Evolutionary conservation across 2,329 filamentous ascomycete genomes (phyloP), one percentile per base, ranked within the genome.

Genomic region (Escovopsis weberi): DNA sequence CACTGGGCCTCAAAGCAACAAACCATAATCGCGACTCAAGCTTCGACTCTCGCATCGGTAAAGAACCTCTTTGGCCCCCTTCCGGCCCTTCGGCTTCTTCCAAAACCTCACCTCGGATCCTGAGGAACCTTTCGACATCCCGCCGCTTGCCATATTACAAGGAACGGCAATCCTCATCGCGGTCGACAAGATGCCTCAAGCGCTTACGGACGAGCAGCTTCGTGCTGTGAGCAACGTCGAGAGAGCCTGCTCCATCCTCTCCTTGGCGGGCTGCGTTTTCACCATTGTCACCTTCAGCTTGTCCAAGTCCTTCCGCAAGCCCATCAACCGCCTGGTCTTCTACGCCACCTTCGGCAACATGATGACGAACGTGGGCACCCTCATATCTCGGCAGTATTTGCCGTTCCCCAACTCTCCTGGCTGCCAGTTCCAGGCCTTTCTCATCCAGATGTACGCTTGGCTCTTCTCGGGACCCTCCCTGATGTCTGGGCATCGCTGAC

Each of bases 311-410:
- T 91, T 91, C 56, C 82, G 83, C 53, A 89, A 87, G 55, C 82
- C 85, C n/a, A 87, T 91, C 63, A 91, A 91, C 55, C 72, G 85
- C 15, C 69, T 93, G 0, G 79, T 89, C 9, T 89, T 93, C 59
- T 91, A 82, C 57, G 85, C 85, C 6, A 82, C 82, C 0, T 82
- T 85, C 54, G 85, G 85, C 8, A 93, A 94, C 54, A 69, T 89
- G 51, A 68, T 87, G 60, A 76, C 75, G 47, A 89, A 86, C 57
- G 71, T 85, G 15, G 84, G 79, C 1, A 87, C 85, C 0, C 60
- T 89, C 32, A 84, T 89, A 54, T 78, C 81, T 0, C 70, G 73
- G 33, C 68, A 71, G 1, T 82, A 76, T 34, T 61, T 85, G 6
- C 50, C 54, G 2, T 54, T 64, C 8, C 60, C 67, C 1, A 48